A percentile compares a stretch with the other conserved stretches of the same genome.
phyloP scores from a whole-genome alignment of 1,284 basidiomycete species.

The Leccinum colubrinum region DNA sequence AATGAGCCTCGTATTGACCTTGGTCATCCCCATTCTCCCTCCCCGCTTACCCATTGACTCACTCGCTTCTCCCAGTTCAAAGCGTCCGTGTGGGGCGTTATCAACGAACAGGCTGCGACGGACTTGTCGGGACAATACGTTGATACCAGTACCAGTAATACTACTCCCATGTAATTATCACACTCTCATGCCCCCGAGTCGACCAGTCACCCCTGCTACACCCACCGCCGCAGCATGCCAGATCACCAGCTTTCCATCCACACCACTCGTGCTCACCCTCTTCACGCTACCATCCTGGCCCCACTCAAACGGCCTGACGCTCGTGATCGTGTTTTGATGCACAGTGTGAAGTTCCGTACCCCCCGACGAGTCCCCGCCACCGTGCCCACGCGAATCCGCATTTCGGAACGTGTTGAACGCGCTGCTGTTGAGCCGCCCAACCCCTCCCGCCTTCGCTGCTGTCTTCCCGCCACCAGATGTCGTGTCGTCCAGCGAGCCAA shows the following conservation, averaged over 20 bases:
- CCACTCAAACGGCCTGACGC: slow-evolving; percentile 74
- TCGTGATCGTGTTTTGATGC: slow-evolving; percentile 99
- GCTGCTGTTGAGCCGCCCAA: slow-evolving; percentile 89
- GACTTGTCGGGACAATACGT: slow-evolving; percentile 39
- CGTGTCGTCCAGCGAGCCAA: slow-evolving; percentile 86
- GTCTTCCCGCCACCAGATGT: slow-evolving; percentile 46
- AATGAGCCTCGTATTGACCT: slow-evolving; percentile 90
- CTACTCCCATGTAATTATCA: slow-evolving; percentile 27
- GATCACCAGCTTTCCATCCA: slow-evolving; percentile 92
- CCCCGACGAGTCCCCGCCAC: slow-evolving; percentile 37
- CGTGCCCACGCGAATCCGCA: slow-evolving; percentile 86
- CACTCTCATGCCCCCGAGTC: slow-evolving; percentile 52
- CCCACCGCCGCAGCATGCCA: slow-evolving; percentile 76
- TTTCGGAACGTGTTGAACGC: slow-evolving; percentile 96
- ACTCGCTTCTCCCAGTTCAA: slow-evolving; percentile 63
- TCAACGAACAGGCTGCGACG: slow-evolving; percentile 77
- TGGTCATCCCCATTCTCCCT: slow-evolving; percentile 42
- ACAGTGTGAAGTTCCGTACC: slow-evolving; percentile 84
- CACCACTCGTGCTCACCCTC: slow-evolving; percentile 89
- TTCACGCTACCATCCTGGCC: slow-evolving; percentile 58
- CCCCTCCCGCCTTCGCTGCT: slow-evolving; percentile 42
- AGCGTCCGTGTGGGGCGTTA: slow-evolving; percentile 92
- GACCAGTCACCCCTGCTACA: slow-evolving; percentile 36
- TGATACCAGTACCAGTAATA: slow-evolving; percentile 13
- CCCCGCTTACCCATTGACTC: neutral